phyloP scores from a whole-genome alignment of 208 protist species.

The Porcisia deanei region DNA sequence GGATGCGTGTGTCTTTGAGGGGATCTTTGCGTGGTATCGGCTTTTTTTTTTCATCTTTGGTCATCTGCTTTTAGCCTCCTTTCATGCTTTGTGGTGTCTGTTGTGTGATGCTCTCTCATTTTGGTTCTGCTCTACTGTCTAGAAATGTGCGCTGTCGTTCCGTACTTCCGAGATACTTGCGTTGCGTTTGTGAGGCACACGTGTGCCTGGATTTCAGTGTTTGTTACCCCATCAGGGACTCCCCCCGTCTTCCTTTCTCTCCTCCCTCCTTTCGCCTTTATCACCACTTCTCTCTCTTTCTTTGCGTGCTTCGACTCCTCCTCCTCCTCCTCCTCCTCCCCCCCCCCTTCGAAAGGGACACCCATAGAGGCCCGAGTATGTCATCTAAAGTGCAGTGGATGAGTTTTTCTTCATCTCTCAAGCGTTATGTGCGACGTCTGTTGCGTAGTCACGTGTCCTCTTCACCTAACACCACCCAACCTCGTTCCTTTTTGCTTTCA shows the following conservation, averaged over 20 bases:
- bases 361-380: too few relatives aligned
- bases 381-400: too few relatives aligned
- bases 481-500: too few relatives aligned
- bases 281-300: background rate
- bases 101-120: background rate
- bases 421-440: too few relatives aligned
- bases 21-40: background rate
- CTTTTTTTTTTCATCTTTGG: background rate
- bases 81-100: background rate
- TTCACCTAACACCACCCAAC: too few relatives aligned
- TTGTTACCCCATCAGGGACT: too few relatives aligned
- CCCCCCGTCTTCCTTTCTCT: background rate
- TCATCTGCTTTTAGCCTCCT: conserved; percentile 4
- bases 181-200: background rate
- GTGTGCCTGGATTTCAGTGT: background rate
- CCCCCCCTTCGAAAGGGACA: background rate
- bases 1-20: background rate
- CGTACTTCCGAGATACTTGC: background rate
- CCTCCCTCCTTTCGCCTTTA: background rate
- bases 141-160: background rate
- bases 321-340: background rate
- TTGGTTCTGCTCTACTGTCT: background rate
- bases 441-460: too few relatives aligned
- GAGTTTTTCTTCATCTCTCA: too few relatives aligned
- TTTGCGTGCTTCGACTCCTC: background rate